Percentiles rank a stretch among this genome's conserved stretches.
These are phyloP conservation scores for Paraphaeosphaeria sporulosa DNA, from an alignment of 2,329 filamentous ascomycete species.

Conservation along the genomic window DNA sequence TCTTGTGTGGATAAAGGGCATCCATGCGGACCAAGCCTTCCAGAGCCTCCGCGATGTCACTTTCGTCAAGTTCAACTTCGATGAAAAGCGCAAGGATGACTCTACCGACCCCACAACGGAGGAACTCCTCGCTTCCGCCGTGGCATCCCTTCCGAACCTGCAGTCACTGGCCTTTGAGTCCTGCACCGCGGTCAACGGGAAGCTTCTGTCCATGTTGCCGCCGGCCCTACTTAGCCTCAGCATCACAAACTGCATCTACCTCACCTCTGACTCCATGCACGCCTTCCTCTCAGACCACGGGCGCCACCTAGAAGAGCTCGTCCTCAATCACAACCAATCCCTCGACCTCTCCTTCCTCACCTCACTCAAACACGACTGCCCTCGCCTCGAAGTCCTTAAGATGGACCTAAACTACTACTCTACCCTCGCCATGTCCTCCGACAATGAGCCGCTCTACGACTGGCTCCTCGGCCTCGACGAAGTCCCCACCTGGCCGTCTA, in stretches of 20 bases:
- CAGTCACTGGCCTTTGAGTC: constrained; percentile 76
- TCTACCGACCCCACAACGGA: constrained; percentile 44
- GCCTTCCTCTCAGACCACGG: constrained; percentile 74
- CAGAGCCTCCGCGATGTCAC: constrained; percentile 46
- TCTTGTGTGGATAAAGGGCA: constrained; percentile 47
- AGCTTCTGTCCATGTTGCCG: constrained; percentile 74
- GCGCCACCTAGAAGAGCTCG: constrained; percentile 69
- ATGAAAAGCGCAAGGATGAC: constrained; percentile 25
- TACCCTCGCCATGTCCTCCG: constrained; percentile 70
- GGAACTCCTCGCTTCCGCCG: constrained; percentile 57
- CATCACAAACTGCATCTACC: constrained; percentile 79
- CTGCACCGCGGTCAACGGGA: constrained; percentile 73
- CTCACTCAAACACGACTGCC: constrained; percentile 71
- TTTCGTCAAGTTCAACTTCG: constrained; percentile 44
- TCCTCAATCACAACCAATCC: constrained; percentile 79
- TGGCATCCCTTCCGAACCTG: constrained; percentile 68
- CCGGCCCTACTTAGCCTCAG: constrained; percentile 71
- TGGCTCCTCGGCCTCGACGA: constrained; percentile 68
- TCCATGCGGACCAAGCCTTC: constrained; percentile 56
- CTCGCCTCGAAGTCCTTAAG: constrained; percentile 71
- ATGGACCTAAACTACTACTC: constrained; percentile 84
- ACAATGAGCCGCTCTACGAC: constrained; percentile 78
- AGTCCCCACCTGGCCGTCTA: constrained; percentile 79
- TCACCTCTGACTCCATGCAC: constrained; percentile 72
- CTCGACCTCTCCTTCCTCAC: constrained; percentile 79